Base-by-base conservation (phyloP, 2,329 filamentous ascomycete genomes). In the Trichothecium sympodiale region DNA sequence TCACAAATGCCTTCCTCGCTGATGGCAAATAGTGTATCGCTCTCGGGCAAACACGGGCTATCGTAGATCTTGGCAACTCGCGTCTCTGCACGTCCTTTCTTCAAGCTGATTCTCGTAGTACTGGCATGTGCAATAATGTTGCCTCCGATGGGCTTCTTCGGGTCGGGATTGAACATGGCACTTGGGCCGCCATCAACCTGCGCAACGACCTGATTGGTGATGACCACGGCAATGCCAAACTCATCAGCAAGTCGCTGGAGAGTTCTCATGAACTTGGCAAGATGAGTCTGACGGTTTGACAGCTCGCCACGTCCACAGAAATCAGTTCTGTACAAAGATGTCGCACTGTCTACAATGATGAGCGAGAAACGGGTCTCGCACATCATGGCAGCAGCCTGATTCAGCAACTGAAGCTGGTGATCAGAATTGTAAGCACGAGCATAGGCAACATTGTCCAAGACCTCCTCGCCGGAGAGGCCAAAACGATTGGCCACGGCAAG, bases 1-100 rank as follows among this genome's bases (percentile, higher is more conserved):
- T 98, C 91, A 18, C 86, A 86, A 52, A 98, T 98, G 30, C 91
- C 91, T 55, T 95, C 87, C 60, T 96, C 93, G 38, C 85, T 86
- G 56, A 98, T 98, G 32, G 91, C 89, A 62, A 98, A 98, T 48
- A 96, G 62, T 54, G 86, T 94, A 58, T 98, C 93, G 50, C 86
- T 93, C 63, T 98, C 91, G 0, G 91, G 91, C 44, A 98, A 65
- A 60, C 91, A 98, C 2, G 91, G 91, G 49, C 88, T 96, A 61
- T 98, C 93, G 55, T 98, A 98, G 43, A 98, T 98, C 69, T 96
- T 98, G 65, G 91, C 94, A 46, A 98, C 85, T 65, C 91, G 77
- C 16, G 91, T 98, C 68, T 98, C 91, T 20, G 75, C 91, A 37
- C 91, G 74, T 2, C 91, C 93, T 60, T 98, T 98, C 67, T 94